phyloP scores from a whole-genome alignment of 176 grass and related monocot genomes.

The Typha latifolia region DNA sequence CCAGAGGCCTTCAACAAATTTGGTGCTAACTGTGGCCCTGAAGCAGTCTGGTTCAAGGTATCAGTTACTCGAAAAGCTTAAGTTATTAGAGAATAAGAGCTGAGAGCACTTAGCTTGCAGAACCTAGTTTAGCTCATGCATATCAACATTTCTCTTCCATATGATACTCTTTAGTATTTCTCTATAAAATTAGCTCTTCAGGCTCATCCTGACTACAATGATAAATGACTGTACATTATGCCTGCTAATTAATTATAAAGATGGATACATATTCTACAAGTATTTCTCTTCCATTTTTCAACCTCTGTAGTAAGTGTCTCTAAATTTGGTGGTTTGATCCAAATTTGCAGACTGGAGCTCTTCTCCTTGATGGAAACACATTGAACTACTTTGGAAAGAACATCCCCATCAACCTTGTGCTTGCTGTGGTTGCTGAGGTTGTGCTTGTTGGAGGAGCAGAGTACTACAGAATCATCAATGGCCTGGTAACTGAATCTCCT shows the following conservation, averaged over 20 bases:
- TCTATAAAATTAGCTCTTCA: too few relatives aligned
- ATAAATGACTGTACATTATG: neutral
- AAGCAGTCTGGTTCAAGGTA: conserved; percentile 99
- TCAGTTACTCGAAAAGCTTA: neutral
- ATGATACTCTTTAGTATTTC: too few relatives aligned
- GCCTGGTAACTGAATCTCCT: conserved; percentile 39
- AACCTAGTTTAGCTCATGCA: too few relatives aligned
- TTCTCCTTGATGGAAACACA: conserved; percentile 93
- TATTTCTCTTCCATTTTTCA: too few relatives aligned
- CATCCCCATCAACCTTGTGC: conserved; percentile 87
- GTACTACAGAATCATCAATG: conserved; percentile 95
- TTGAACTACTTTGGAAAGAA: conserved; percentile 93
- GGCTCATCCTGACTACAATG: too few relatives aligned
- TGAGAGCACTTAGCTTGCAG: too few relatives aligned
- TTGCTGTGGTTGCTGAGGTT: conserved; percentile 67
- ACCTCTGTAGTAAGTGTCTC: neutral
- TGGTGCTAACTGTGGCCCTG: conserved; percentile 83
- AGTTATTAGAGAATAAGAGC: too few relatives aligned
- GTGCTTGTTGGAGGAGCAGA: conserved; percentile 87
- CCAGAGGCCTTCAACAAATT: conserved; percentile 96
- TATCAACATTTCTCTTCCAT: too few relatives aligned
- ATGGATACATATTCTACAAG: too few relatives aligned
- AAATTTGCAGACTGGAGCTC: conserved; percentile 68
- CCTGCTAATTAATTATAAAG: neutral
- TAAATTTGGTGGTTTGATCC: neutral